These are phyloP conservation scores for Alternaria alternata DNA, from an alignment of 2,329 filamentous ascomycete species.

Conservation along the genomic window DNA sequence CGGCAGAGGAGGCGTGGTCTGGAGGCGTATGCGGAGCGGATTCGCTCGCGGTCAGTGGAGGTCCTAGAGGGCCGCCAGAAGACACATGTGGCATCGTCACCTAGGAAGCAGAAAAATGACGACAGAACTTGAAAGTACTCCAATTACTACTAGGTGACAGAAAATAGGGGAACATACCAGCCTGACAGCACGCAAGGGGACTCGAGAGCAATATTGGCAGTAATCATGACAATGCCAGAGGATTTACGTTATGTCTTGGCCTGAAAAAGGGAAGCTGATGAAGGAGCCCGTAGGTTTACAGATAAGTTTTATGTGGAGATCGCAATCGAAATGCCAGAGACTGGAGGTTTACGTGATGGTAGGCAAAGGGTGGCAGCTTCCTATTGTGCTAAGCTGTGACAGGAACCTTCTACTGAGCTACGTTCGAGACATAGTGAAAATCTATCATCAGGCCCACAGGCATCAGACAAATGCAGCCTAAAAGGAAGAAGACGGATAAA, in stretches of 20 bases:
- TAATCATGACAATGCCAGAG: not conserved
- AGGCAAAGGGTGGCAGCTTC: not conserved
- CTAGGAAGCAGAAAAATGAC: not conserved
- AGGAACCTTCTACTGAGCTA: not conserved
- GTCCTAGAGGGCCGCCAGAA: not conserved
- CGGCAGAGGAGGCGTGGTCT: not conserved
- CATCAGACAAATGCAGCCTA: not conserved
- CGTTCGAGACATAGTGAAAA: not conserved
- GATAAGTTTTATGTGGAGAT: not conserved
- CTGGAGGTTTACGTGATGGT: not conserved
- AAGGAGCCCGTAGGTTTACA: not conserved
- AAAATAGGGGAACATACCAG: not conserved
- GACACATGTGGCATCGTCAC: not conserved
- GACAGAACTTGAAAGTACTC: not conserved
- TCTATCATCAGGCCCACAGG: not conserved
- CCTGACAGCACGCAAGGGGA: not conserved
- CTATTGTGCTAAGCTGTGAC: not conserved
- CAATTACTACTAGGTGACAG: not conserved
- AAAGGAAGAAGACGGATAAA: slow-evolving; percentile 8
- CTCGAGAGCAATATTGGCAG: not conserved
- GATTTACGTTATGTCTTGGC: not conserved
- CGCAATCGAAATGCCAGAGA: not conserved
- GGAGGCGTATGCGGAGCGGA: not conserved
- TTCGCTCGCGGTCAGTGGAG: not conserved
- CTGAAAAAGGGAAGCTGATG: not conserved